phyloP scores from a whole-genome alignment of 2,329 filamentous ascomycete genomes.

The Aspergillus melleus region DNA sequence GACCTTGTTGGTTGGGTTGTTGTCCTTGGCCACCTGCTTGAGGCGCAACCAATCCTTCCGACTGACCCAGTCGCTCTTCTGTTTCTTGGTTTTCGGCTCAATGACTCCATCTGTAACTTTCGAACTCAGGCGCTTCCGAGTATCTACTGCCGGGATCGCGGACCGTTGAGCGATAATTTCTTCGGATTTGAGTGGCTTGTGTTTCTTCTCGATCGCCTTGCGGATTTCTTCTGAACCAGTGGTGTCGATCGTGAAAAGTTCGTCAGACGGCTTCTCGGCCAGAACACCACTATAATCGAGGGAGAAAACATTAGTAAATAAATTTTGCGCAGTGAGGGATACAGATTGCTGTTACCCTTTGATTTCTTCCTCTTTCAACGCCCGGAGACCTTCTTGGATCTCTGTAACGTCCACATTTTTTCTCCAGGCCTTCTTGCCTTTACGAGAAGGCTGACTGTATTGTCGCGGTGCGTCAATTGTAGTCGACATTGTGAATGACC shows the following conservation, averaged over 20 bases:
- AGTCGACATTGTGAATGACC: slow-evolving; percentile 32
- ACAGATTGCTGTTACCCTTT: slow-evolving; percentile 62
- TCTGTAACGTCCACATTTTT: slow-evolving; percentile 96
- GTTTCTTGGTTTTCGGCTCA: slow-evolving; percentile 66
- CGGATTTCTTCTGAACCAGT: slow-evolving; percentile 67
- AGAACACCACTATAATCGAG: slow-evolving; percentile 68
- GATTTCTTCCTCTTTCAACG: slow-evolving; percentile 85
- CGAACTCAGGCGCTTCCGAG: slow-evolving; percentile 71
- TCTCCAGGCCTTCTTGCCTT: slow-evolving; percentile 98
- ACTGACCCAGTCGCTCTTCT: slow-evolving; percentile 76
- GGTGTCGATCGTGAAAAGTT: slow-evolving; percentile 83
- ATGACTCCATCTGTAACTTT: slow-evolving; percentile 73
- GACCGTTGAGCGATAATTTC: slow-evolving; percentile 88
- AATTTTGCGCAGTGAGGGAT: neutral
- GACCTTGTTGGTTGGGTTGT: slow-evolving; percentile 48
- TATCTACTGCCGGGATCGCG: slow-evolving; percentile 73
- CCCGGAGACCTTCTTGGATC: slow-evolving; percentile 77
- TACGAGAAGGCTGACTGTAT: slow-evolving; percentile 84
- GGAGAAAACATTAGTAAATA: slow-evolving; percentile 15
- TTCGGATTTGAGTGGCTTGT: slow-evolving; percentile 83
- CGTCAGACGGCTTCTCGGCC: slow-evolving; percentile 75
- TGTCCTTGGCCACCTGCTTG: slow-evolving; percentile 74
- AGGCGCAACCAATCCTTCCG: slow-evolving; percentile 80
- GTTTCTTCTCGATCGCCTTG: slow-evolving; percentile 63
- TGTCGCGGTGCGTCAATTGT: slow-evolving; percentile 66